Conservation (phyloP, 192 early-diverging fungal species). For the Entomortierella beljakovae region DNA sequence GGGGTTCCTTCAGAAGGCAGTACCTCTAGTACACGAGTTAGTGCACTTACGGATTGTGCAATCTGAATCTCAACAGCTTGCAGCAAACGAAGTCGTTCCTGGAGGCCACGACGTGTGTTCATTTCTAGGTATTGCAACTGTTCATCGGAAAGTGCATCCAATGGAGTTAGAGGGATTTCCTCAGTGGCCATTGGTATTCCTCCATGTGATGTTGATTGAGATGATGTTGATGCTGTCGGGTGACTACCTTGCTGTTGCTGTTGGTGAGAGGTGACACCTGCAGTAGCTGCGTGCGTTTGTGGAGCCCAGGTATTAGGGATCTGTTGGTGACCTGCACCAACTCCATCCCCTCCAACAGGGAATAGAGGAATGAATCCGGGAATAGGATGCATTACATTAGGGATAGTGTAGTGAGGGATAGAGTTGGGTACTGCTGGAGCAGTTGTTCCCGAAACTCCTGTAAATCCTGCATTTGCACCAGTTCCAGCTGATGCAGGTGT, state of each 20-base stretch:
- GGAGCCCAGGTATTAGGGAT: neutral
- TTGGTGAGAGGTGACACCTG: constrained; percentile 21
- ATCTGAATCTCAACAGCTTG: constrained; percentile 73
- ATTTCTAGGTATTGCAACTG: constrained; percentile 66
- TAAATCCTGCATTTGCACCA: constrained; percentile 3
- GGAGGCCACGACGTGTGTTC: constrained; percentile 69
- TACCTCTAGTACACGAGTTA: constrained; percentile 56
- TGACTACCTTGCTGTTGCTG: no score
- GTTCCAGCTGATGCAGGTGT: constrained; percentile 23
- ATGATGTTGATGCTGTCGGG: constrained; percentile 13
- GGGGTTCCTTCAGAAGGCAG: constrained; percentile 50
- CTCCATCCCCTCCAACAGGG: constrained; percentile 26
- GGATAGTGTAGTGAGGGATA: constrained; percentile 37
- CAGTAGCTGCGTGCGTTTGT: constrained; percentile 8
- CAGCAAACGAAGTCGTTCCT: constrained; percentile 73
- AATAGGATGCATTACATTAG: constrained; percentile 43
- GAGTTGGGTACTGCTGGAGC: neutral
- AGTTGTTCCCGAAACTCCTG: constrained; percentile 4
- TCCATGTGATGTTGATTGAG: constrained; percentile 9
- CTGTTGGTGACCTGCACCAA: constrained; percentile 8
- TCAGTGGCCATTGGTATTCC: constrained; percentile 26
- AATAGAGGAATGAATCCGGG: constrained; percentile 56
- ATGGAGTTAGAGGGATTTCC: constrained; percentile 43
- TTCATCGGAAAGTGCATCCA: constrained; percentile 66
- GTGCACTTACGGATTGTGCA: constrained; percentile 54